These are phyloP conservation scores for Beauveria sp. DNA, from an alignment of 2,329 filamentous ascomycete species.

Conservation along the genomic window DNA sequence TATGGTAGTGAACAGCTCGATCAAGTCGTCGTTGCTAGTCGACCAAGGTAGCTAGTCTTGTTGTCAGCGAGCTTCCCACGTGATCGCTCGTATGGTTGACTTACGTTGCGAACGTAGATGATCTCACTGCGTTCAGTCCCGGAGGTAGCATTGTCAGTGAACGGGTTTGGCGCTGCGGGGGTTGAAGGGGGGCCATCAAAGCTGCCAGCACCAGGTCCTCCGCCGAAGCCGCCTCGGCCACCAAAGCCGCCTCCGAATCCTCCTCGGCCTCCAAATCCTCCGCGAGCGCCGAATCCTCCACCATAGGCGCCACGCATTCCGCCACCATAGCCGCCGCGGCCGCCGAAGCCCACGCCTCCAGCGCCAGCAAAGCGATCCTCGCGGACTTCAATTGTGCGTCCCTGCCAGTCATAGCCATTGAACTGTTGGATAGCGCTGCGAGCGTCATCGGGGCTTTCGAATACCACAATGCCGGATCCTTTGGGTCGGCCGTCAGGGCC, in stretches of 20 bases:
- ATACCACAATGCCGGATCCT: constrained; percentile 94
- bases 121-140: constrained; percentile 75
- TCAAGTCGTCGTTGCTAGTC: constrained; percentile 93
- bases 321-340: constrained; percentile 51
- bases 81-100: constrained; percentile 28
- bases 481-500: constrained; percentile 90
- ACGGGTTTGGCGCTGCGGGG: constrained; percentile 67
- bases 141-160: constrained; percentile 85
- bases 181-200: constrained; percentile 43
- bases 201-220: constrained; percentile 27
- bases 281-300: constrained; percentile 41
- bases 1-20: constrained; percentile 95
- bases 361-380: constrained; percentile 85
- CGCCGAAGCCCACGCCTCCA: constrained; percentile 47
- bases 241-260: constrained; percentile 43
- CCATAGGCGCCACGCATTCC: constrained; percentile 53
- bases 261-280: constrained; percentile 46
- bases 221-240: constrained; percentile 44
- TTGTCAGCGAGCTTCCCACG: not conserved
- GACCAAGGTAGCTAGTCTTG: constrained; percentile 80
- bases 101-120: constrained; percentile 96
- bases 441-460: constrained; percentile 89
- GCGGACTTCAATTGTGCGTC: constrained; percentile 83
- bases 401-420: constrained; percentile 98
- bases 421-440: constrained; percentile 95